phyloP scores from a whole-genome alignment of 2,329 filamentous ascomycete species.

The Cercospora sesami region DNA sequence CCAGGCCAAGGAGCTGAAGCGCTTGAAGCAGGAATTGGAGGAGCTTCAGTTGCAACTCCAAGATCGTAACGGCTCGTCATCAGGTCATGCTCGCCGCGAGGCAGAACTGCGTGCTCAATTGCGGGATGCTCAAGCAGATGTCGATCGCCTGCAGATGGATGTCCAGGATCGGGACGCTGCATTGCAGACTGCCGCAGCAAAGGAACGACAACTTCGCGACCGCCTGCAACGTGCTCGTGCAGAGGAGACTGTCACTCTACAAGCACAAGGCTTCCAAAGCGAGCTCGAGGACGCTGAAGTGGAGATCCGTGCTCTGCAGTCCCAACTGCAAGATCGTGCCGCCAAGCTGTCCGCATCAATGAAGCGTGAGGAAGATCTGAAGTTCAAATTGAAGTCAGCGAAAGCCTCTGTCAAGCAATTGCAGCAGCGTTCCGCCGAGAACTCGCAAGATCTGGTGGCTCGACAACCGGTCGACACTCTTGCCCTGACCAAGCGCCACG shows the following conservation, averaged over 20 bases:
- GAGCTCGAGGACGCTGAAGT: slow-evolving; percentile 43
- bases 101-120: slow-evolving; percentile 43
- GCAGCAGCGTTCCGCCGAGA: slow-evolving; percentile 41
- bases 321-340: slow-evolving; percentile 38
- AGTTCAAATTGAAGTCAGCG: slow-evolving; percentile 34
- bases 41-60: slow-evolving; percentile 51
- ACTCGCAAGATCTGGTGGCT: slow-evolving; percentile 42
- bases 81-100: slow-evolving; percentile 42
- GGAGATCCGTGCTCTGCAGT: slow-evolving; percentile 44
- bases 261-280: slow-evolving; percentile 42
- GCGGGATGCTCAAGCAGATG: slow-evolving; percentile 37
- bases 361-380: slow-evolving; percentile 41
- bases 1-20: slow-evolving; percentile 38
- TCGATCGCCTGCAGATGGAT: slow-evolving; percentile 40
- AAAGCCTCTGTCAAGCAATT: slow-evolving; percentile 33
- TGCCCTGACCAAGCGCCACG: slow-evolving; percentile 67
- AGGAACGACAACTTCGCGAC: slow-evolving; percentile 45
- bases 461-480: background rate
- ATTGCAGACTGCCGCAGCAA: slow-evolving; percentile 39
- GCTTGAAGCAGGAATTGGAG: slow-evolving; percentile 36
- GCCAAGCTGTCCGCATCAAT: slow-evolving; percentile 34
- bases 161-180: slow-evolving; percentile 48
- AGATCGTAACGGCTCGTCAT: slow-evolving; percentile 40
- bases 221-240: slow-evolving; percentile 34
- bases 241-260: slow-evolving; percentile 38